Evolutionary conservation across 257 asterid genomes (phyloP).

Genomic region (Nicotiana benthamiana): DNA sequence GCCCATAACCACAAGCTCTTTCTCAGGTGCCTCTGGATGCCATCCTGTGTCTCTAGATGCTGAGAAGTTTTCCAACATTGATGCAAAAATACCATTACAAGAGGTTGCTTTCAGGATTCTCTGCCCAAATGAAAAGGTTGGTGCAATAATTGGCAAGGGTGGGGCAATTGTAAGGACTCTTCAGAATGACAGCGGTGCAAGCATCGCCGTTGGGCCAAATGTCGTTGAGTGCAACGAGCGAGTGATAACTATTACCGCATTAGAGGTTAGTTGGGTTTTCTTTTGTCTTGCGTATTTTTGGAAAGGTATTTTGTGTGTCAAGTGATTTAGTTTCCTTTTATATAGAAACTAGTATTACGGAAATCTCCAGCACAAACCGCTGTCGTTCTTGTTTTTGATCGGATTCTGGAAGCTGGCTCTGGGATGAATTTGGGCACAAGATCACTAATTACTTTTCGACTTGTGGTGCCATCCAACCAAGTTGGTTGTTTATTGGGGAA

Average conservation of each 20-base stretch:
- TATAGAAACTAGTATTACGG: conserved; percentile 39
- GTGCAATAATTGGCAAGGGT: conserved; percentile 66
- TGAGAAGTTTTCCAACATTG: conserved; percentile 24
- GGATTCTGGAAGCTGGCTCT: conserved; percentile 29
- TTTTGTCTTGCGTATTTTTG: conserved; percentile 1
- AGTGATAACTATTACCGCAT: conserved; percentile 48
- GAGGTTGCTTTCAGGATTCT: conserved; percentile 59
- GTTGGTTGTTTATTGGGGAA: conserved; percentile 80
- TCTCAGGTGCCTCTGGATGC: conserved; percentile 18
- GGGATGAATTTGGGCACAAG: conserved; percentile 32
- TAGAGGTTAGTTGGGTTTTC: conserved; percentile 35
- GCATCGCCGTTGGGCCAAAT: conserved; percentile 39
- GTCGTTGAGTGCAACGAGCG: conserved; percentile 50
- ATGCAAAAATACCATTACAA: conserved; percentile 23
- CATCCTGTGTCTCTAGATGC: conserved; percentile 14
- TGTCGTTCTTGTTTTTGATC: conserved; percentile 41
- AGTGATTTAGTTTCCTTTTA: conserved; percentile 4
- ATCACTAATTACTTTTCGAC: conserved; percentile 35
- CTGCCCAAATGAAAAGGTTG: conserved; percentile 51
- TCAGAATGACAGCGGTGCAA: conserved; percentile 51
- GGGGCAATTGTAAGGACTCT: conserved; percentile 50
- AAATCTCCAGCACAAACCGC: conserved; percentile 62
- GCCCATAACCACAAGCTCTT: conserved; percentile 30
- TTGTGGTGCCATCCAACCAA: conserved; percentile 44
- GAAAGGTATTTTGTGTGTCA: neutral